Evolutionary conservation across 2,329 filamentous ascomycete species (phyloP), one percentile per base, ranked within the genome.

Genomic region (Penicillium sp.): DNA sequence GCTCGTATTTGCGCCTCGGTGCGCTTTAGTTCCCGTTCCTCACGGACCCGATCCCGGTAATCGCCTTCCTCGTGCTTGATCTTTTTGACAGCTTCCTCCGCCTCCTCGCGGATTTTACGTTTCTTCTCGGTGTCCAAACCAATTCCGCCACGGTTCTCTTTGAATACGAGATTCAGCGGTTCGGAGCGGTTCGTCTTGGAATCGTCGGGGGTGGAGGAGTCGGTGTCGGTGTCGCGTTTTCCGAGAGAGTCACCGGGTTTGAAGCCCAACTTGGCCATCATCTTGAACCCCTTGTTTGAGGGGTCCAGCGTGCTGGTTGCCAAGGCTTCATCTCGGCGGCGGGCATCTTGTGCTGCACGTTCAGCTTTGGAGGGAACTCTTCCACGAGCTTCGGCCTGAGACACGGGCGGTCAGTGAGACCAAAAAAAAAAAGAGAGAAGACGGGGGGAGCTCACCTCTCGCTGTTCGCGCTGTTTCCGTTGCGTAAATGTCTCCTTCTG

Each of bases 241-340:
- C 94, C 94, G 3, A 97, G 76, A 0, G 85, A 81, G 31, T 83
- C 84, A 22, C 92, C 91, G 18, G 83, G 78, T 51, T 84, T 87
- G 75, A 95, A 99, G 0, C 94, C 94, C 80, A 99, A 89, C 72
- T 90, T 92, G 20, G 90, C 87, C 92, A 99, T 96, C 90, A 99
- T 96, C 58, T 89, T 85, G 55, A 95, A 84, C 1, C 92, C 94
- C 68, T 96, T 97, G 75, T 86, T 95, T 62, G 81, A 81, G 44
- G 83, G 79, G 18, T 85, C 81, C 6, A 96, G 77, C 44, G 94
- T 78, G 5, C 87, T 89, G n/a, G 76, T 88, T 4, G 85, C 81
- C 24, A 96, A 81, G 0, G 89, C 90, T 33, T 81, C 83, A 69
- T 96, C 89, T 46, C 90, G 86, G 14, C 83, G 83, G 38, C 79